Conservation (phyloP, 2,329 filamentous ascomycete genomes). For the Mycosphaerella sp. region DNA sequence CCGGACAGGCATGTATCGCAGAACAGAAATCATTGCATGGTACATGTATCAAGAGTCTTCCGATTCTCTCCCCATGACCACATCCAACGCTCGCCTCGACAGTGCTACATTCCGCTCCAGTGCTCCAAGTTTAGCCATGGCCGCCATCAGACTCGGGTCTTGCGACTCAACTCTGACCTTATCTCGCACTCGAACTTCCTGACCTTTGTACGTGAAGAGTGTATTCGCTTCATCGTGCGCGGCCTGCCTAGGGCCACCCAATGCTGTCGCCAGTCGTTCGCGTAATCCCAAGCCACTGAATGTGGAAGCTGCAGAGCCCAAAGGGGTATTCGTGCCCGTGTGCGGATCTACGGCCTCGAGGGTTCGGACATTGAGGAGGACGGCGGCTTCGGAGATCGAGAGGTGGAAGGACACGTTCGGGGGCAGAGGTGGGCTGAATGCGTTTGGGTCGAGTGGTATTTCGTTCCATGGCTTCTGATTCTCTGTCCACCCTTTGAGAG, state of each 20-base stretch:
- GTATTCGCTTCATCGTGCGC: slow-evolving; percentile 63
- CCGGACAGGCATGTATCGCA: background rate
- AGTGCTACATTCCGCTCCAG: slow-evolving; percentile 66
- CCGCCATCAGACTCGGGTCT: slow-evolving; percentile 76
- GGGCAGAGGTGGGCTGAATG: slow-evolving; percentile 58
- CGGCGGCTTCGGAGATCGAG: slow-evolving; percentile 50
- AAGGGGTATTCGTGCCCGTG: slow-evolving; percentile 33
- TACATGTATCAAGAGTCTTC: slow-evolving; percentile 22
- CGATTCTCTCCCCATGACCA: slow-evolving; percentile 66
- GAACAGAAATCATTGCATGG: background rate
- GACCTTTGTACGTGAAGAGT: slow-evolving; percentile 62
- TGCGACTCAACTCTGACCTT: slow-evolving; percentile 85
- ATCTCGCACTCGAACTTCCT: slow-evolving; percentile 78
- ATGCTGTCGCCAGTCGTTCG: slow-evolving; percentile 47
- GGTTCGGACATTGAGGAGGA: slow-evolving; percentile 59
- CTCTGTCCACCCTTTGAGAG: slow-evolving; percentile 51
- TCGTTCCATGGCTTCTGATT: slow-evolving; percentile 52
- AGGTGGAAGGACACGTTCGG: slow-evolving; percentile 67
- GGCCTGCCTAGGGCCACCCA: slow-evolving; percentile 39
- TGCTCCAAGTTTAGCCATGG: slow-evolving; percentile 75
- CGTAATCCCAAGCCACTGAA: slow-evolving; percentile 53
- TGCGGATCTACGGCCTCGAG: slow-evolving; percentile 48
- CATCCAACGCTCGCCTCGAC: slow-evolving; percentile 64
- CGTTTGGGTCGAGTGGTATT: slow-evolving; percentile 48
- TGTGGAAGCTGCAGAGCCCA: slow-evolving; percentile 29